Evolutionary conservation across 2,329 filamentous ascomycete species (phyloP).

Genomic region (Ascosphaera aggregata): DNA sequence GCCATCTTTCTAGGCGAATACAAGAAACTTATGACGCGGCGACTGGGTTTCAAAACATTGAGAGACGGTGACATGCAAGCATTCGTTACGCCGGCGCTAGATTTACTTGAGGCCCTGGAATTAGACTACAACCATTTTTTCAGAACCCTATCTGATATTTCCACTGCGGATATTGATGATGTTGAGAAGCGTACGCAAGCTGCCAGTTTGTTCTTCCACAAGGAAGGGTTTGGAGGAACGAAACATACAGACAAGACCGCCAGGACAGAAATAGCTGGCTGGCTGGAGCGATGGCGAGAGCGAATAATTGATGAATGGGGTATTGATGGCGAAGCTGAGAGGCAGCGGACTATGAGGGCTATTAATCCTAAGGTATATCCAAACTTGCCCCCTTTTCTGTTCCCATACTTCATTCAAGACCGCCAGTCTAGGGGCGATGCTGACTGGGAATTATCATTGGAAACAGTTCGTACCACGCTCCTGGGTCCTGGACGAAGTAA

Average conservation of each 20-base stretch:
- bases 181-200: constrained; percentile 38
- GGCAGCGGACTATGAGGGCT: constrained; percentile 51
- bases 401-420: neutral
- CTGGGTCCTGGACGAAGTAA: constrained; percentile 88
- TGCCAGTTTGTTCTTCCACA: constrained; percentile 58
- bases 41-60: constrained; percentile 50
- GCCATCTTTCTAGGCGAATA: constrained; percentile 75
- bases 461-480: constrained; percentile 54
- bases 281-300: constrained; percentile 58
- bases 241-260: constrained; percentile 39
- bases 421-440: constrained; percentile 1
- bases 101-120: constrained; percentile 57
- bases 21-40: constrained; percentile 55
- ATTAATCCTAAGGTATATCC: constrained; percentile 54
- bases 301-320: constrained; percentile 59
- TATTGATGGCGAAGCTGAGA: constrained; percentile 33
- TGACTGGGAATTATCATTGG: constrained; percentile 2
- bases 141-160: constrained; percentile 46
- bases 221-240: constrained; percentile 39
- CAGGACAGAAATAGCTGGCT: constrained; percentile 43
- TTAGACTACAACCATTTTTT: constrained; percentile 94
- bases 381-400: neutral
- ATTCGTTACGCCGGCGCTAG: constrained; percentile 61
- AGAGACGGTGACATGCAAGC: constrained; percentile 55
- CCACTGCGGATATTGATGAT: constrained; percentile 37